Base-by-base conservation (phyloP, 2,329 filamentous ascomycete genomes). In the Sporothrix curviconia region DNA sequence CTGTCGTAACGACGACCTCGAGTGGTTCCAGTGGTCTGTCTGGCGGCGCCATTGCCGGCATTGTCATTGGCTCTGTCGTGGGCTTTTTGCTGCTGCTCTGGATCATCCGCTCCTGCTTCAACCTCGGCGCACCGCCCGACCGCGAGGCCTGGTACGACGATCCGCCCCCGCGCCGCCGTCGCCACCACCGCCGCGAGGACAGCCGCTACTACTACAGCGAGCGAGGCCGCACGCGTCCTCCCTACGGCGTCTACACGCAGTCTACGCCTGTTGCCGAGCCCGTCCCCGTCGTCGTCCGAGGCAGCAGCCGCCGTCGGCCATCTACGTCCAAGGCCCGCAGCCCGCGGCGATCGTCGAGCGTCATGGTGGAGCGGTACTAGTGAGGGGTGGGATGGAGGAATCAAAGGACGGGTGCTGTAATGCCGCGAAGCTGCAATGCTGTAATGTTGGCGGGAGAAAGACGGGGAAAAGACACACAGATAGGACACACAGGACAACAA, bases 31-130 rank as follows among this genome's bases (percentile, higher is more conserved):
- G 60, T 39, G 59, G 61, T 7, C 69, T 80, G 12, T 72, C 68
- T 42, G 76, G 75, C 50, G 77, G 77, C 46, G 76, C 75, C 47
- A 79, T 80, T 51, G 77, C 76, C 0, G 77, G 77, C 46, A 79
- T 79, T 59, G 74, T 79, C 47, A 73, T 79, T 60, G 77, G 76
- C 19, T 75, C 74, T 24, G 69, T 79, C 53, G 70, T 64, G 46
- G 76, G 76, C n/a, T 63, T 76, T 40, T 66, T 79, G 12, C 67
- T 79, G 0, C 58, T 80, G 3, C 59, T 74, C 36, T 79, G 77
- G 77, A 66, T 80, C 60, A 55, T 79, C 61, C 70, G 72, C 6
- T 77, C 74, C 2, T 78, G 75, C 64, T 62, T 67, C 52, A 75
- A 76, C 62, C 63, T 75, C 37, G 72, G 72, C 8, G 71, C 69